Percentiles rank a stretch among this genome's conserved stretches.
phyloP scores from a whole-genome alignment of 345 rosid genomes.

The Camelina neglecta region DNA sequence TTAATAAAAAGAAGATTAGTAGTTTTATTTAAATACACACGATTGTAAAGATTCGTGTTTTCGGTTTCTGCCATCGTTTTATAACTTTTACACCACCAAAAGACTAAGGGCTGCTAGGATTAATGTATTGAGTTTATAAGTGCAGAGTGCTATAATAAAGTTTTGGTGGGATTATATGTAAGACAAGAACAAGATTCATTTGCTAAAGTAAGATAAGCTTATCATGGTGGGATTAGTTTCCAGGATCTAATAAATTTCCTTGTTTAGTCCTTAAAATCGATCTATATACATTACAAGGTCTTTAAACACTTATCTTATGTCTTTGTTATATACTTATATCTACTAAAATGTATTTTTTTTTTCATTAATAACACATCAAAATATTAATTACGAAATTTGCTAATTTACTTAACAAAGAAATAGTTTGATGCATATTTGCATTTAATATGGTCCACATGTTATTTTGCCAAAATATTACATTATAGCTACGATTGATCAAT shows the following conservation, averaged over 20 bases:
- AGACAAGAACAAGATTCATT: not conserved
- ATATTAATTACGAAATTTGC: no score
- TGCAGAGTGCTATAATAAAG: not conserved
- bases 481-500: no score
- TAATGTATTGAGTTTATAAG: not conserved
- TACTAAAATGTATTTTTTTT: no score
- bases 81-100: not conserved
- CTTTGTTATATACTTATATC: no score
- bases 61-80: not conserved
- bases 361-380: no score
- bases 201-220: not conserved
- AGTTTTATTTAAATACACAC: not conserved
- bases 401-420: no score
- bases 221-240: not conserved
- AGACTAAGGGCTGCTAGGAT: not conserved
- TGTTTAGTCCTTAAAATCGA: no score
- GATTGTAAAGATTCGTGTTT: not conserved
- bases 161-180: not conserved
- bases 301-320: no score
- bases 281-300: no score
- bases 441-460: no score
- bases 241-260: not conserved
- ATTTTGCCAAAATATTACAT: no score
- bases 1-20: not conserved
- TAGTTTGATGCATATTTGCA: no score